phyloP scores from a whole-genome alignment of 129 eudicot species.

The Ambrosia trifida region DNA sequence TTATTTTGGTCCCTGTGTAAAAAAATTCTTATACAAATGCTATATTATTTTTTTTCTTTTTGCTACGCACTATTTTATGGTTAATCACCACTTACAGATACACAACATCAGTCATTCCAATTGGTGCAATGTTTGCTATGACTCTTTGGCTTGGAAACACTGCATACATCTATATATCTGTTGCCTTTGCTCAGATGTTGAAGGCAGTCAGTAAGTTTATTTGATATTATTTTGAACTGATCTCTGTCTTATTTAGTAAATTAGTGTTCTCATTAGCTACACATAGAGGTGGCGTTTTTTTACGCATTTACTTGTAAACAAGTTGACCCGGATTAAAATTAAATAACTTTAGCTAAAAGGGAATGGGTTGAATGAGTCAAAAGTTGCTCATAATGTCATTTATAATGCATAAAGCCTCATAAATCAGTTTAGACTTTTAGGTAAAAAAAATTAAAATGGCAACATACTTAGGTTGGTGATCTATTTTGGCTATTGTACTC shows the following conservation, averaged over 20 bases:
- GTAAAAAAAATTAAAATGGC: no score
- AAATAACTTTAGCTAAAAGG: neutral
- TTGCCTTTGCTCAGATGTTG: constrained; percentile 96
- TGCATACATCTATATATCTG: constrained; percentile 96
- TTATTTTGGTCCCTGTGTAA: neutral
- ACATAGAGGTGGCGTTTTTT: neutral
- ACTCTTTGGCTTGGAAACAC: constrained; percentile 99
- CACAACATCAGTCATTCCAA: constrained; percentile 81
- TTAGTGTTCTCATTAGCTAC: constrained; percentile 1
- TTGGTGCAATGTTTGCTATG: constrained; percentile 98
- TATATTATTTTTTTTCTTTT: neutral
- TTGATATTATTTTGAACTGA: neutral
- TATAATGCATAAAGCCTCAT: neutral
- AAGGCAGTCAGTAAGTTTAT: constrained; percentile 90
- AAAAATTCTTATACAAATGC: neutral
- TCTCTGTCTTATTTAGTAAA: neutral
- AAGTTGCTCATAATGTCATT: neutral
- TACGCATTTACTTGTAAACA: neutral
- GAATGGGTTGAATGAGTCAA: neutral
- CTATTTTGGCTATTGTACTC: neutral
- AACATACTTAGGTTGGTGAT: neutral
- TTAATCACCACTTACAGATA: constrained; percentile 47
- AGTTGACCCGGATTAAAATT: neutral
- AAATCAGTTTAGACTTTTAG: neutral
- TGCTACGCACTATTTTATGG: constrained; percentile 19